Percentiles rank a stretch among this genome's conserved stretches.
Conservation (phyloP, 345 rosid species). For the Citropsis articulata region DNA sequence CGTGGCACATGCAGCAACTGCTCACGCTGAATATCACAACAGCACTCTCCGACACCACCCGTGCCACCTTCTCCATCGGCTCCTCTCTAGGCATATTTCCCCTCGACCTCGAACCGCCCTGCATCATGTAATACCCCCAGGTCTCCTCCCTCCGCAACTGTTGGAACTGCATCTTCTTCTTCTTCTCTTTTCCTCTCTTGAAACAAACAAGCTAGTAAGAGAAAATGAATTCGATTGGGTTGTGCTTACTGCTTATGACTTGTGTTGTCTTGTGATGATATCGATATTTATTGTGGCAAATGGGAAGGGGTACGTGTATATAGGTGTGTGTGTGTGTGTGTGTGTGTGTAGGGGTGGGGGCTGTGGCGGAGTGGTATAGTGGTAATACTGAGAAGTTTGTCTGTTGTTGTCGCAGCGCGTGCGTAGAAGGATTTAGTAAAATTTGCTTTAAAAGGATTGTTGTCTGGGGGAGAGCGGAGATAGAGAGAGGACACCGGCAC, state of each 20-base stretch:
- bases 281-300: no score
- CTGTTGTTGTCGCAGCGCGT: conserved; percentile 50
- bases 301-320: not conserved
- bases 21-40: conserved; percentile 67
- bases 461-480: conserved; percentile 22
- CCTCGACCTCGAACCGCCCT: not conserved
- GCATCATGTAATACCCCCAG: conserved; percentile 16
- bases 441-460: conserved; percentile 34
- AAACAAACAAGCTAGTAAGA: no score
- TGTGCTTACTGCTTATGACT: no score
- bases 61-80: conserved; percentile 43
- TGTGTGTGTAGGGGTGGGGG: no score
- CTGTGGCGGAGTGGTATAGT: not conserved
- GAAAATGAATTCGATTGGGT: not conserved
- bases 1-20: conserved; percentile 73
- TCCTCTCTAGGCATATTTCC: conserved; percentile 33
- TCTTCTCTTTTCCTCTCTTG: no score
- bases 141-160: conserved; percentile 3
- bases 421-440: conserved; percentile 23
- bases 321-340: not conserved
- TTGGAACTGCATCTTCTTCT: no score
- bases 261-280: no score
- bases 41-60: conserved; percentile 59
- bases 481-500: not conserved
- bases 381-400: conserved; percentile 25